These are phyloP conservation scores for Quercus aquifolioides DNA, from an alignment of 306 rosid species.

Conservation along the genomic window DNA sequence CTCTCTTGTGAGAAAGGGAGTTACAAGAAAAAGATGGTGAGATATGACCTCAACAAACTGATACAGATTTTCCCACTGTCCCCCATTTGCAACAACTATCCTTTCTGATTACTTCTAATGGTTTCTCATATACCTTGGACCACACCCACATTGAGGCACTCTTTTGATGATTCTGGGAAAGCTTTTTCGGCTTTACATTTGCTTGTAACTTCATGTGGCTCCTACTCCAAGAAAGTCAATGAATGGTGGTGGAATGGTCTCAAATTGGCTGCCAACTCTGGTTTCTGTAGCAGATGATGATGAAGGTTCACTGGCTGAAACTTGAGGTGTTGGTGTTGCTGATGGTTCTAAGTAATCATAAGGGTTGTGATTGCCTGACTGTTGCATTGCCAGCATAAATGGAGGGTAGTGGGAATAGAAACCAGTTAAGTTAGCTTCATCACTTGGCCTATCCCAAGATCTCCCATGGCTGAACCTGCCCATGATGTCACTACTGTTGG, in stretches of 20 bases:
- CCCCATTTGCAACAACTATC: conserved; percentile 46
- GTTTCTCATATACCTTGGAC: conserved; percentile 57
- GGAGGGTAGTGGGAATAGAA: conserved; percentile 24
- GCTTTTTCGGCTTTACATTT: conserved; percentile 37
- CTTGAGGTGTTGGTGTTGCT: conserved; percentile 20
- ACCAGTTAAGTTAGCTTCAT: conserved; percentile 14
- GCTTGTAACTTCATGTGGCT: conserved; percentile 60
- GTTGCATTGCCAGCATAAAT: conserved; percentile 37
- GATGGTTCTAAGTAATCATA: conserved; percentile 37
- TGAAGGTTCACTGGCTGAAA: conserved; percentile 34
- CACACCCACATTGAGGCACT: conserved; percentile 53
- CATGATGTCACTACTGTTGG: conserved; percentile 39
- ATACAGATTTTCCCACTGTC: conserved; percentile 43
- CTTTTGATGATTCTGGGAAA: conserved; percentile 28
- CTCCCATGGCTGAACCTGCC: conserved; percentile 26
- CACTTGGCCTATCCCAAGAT: conserved; percentile 34
- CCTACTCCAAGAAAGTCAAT: conserved; percentile 98
- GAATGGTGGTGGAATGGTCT: conserved; percentile 56
- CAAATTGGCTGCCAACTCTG: conserved; percentile 28
- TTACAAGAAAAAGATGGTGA: conserved; percentile 35
- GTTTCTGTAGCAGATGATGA: conserved; percentile 44
- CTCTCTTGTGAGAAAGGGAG: conserved; percentile 39
- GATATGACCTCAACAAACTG: conserved; percentile 42
- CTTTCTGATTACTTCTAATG: conserved; percentile 59
- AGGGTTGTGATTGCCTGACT: conserved; percentile 26